Evolutionary conservation across 495 filamentous ascomycete genomes (phyloP), one percentile per base, ranked within the genome.

Genomic region (Penicillium crystallinum): DNA sequence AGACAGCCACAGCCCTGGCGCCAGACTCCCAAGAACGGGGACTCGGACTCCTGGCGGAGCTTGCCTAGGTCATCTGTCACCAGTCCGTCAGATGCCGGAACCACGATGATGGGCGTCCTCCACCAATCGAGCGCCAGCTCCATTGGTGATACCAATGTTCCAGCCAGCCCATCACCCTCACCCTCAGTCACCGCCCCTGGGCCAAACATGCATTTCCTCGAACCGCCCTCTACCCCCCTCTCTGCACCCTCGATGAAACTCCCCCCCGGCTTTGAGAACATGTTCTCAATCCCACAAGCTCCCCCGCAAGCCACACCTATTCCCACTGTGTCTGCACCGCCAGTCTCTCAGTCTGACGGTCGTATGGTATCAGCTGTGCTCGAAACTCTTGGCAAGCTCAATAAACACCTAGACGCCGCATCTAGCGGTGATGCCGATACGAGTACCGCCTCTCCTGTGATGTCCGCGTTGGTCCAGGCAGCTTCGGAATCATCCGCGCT

Each of bases 181-280:
- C 46, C 55, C 2, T 38, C 54, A 33, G 31, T 52, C 11, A 22
- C 51, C 29, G 45, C 45, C 25, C 15, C 36, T 34, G 10, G 35
- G 35, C 21, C 40, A 17, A 21, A 29, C 9, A 27, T 31, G 0
- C 40, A 33, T 25, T 19, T 51, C 10, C 36, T 47, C 14, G 43
- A 51, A 17, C 23, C 21, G 5, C 46, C 58, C 25, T 30, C 42
- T 36, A 17, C 42, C 11, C 23, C 44, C 21, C 5, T 41, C 34
- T 21, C 62, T 14, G 14, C 48, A 10, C 8, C 29, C 4, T 37
- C 54, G 6, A 56, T 71, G 34, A 67, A 62, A 18, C 49, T 73
- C 4, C 70, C 70, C 7, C 68, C 70, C 6, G 70, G 70, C 1
- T 73, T 70, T 42, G 70, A 72, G 23, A 65, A 56, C 6, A 70